Evolutionary conservation across 139 green algal genomes (phyloP), one percentile per base, ranked within the genome.

Genomic region (Auxenochlorella pyrenoidosa): DNA sequence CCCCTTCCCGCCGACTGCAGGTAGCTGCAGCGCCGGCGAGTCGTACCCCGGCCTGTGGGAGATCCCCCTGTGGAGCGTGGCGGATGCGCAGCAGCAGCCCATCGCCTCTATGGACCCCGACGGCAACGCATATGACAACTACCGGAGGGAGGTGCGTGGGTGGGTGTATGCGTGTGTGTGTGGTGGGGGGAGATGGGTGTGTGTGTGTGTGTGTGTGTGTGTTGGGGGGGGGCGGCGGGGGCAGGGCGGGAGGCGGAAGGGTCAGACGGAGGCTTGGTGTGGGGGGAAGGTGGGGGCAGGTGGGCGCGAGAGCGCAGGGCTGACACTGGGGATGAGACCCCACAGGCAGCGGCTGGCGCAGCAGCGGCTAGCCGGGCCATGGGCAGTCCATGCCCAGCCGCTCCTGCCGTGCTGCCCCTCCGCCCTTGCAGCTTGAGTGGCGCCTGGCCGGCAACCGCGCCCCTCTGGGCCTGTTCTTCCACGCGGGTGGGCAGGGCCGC

Each of bases 381-480:
- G 47, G 8, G 8, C 6, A 10, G 47, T 10, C 47, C 47, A 10
- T 10, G 47, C 47, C 18, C 54, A 63, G 18, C 12, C 22, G 54
- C 16, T 24, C 15, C 54, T 13, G 54, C 54, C 13, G 16, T 24
- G 54, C 54, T 63, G 13, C 34, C 71, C 71, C 5, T 4, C 71
- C n/a, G 16, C 22, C 44, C 38, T 59, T 75, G 79, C 79, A 84
- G 79, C 59, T 84, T 59, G 79, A 84, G 15, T 73, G 79, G 79
- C 79, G 79, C 6, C 38, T 84, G 59, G 59, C 79, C 26, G 79
- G 79, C 58, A 84, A 84, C 79, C 79, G 79, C 26, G 79, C 79
- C 38, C 79, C 79, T 5, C 79, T 84, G 58, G 79, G 79, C 59
- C 59, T 84, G 16, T 84, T 84, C 79, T 84, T 84, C 60, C 79